Percentiles rank a stretch among this genome's conserved stretches.
These are phyloP conservation scores for Aspergillus avenaceus DNA, from an alignment of 495 filamentous ascomycete species.

Conservation along the genomic window DNA sequence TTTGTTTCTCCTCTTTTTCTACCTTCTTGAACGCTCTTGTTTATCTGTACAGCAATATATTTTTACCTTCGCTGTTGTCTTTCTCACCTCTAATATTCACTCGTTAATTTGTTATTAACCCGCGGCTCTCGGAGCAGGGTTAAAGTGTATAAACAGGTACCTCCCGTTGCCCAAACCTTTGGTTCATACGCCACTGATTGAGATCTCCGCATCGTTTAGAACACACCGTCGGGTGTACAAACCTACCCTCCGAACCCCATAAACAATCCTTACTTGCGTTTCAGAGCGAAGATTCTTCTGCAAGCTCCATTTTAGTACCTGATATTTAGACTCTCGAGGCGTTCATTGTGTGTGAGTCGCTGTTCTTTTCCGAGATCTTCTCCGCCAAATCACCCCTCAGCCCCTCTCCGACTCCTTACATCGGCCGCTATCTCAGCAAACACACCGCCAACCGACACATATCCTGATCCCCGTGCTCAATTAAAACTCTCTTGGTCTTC, in stretches of 20 bases:
- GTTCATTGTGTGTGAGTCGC: constrained; percentile 41
- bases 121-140: constrained; percentile 15
- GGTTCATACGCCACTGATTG: constrained; percentile 15
- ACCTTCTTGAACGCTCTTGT: constrained; percentile 30
- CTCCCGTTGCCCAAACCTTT: constrained; percentile 10
- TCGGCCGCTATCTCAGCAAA: constrained; percentile 17
- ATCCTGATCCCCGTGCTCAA: constrained; percentile 13
- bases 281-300: background rate
- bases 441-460: constrained; percentile 35
- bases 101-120: constrained; percentile 15
- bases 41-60: constrained; percentile 38
- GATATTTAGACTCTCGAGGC: constrained; percentile 32
- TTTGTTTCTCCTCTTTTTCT: constrained; percentile 28
- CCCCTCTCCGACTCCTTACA: constrained; percentile 42
- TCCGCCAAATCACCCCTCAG: constrained; percentile 38
- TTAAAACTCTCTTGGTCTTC: constrained; percentile 7
- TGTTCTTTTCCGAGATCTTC: constrained; percentile 29
- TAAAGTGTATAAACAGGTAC: constrained; percentile 6
- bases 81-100: constrained; percentile 12
- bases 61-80: constrained; percentile 16
- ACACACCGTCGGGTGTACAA: constrained; percentile 9
- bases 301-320: constrained; percentile 17
- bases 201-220: constrained; percentile 27
- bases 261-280: constrained; percentile 14
- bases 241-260: constrained; percentile 16